phyloP scores from a whole-genome alignment of 2,329 filamentous ascomycete genomes.

The Ceratocystis variospora region DNA sequence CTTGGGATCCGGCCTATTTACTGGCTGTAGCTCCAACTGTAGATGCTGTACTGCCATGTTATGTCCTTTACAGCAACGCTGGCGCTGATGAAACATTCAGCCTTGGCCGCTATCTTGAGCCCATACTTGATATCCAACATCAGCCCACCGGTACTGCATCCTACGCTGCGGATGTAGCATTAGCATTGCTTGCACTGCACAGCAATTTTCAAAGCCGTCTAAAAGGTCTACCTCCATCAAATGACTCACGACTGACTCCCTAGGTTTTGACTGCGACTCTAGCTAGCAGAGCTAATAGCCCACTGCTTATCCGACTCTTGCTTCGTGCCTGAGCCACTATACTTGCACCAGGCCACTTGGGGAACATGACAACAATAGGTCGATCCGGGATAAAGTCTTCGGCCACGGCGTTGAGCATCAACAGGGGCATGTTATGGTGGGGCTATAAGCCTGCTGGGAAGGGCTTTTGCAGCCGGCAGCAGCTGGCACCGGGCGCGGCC shows the following conservation, averaged over 20 bases:
- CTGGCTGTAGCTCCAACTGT: background rate
- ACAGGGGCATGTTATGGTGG: background rate
- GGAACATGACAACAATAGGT: background rate
- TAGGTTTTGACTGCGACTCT: background rate
- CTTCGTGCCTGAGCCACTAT: background rate
- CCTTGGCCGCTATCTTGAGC: background rate
- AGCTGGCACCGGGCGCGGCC: background rate
- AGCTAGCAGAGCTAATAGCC: background rate
- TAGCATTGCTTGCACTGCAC: too few species aligned
- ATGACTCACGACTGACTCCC: background rate
- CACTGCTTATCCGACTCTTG: too few species aligned
- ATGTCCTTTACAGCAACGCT: background rate
- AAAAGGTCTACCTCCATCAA: background rate
- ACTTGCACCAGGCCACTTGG: background rate
- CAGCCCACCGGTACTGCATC: background rate
- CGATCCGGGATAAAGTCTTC: background rate
- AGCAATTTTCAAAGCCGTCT: too few species aligned
- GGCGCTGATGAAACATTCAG: background rate
- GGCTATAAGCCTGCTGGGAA: background rate
- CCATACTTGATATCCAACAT: background rate
- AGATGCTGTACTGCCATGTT: background rate
- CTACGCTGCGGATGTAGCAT: background rate
- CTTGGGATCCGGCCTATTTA: background rate
- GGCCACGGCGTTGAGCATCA: background rate
- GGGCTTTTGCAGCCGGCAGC: background rate